Evolutionary conservation across 495 filamentous ascomycete species (phyloP).

Genomic region (Talaromyces liani): DNA sequence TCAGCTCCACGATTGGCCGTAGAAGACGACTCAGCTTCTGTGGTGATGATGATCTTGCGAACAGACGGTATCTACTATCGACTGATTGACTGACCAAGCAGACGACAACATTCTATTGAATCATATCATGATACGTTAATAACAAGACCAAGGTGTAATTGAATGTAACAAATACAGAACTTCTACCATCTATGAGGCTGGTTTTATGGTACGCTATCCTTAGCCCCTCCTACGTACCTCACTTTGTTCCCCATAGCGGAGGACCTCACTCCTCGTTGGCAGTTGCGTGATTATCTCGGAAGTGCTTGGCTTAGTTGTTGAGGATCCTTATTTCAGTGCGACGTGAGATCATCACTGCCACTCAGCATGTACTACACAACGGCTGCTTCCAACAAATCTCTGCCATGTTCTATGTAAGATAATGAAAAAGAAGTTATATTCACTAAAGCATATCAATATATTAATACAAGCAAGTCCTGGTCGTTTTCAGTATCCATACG

Average conservation of each 20-base stretch:
- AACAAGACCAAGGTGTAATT: not conserved
- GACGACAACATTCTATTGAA: not conserved
- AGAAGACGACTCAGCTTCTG: not conserved
- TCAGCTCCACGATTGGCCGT: not conserved
- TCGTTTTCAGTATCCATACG: not conserved
- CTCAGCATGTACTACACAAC: not conserved
- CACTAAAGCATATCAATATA: not conserved
- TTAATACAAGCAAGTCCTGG: not conserved
- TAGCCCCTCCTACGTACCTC: not conserved
- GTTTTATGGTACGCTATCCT: not conserved
- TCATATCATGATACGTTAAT: not conserved
- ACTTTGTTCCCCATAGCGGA: not conserved
- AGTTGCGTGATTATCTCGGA: too few species aligned
- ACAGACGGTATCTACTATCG: not conserved
- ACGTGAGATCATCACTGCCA: not conserved
- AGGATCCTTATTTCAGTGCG: not conserved
- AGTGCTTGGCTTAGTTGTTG: not conserved
- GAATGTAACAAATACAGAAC: not conserved
- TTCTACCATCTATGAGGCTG: not conserved
- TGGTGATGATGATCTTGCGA: not conserved
- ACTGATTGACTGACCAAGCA: not conserved
- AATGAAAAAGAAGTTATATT: not conserved
- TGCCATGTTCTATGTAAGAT: not conserved
- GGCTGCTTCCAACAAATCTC: not conserved
- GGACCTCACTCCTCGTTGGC: not conserved